A percentile compares a stretch with the other conserved stretches of the same genome.
Evolutionary conservation across 768 basidiomycete species (phyloP).

Genomic region (Rubroboletus satanas): DNA sequence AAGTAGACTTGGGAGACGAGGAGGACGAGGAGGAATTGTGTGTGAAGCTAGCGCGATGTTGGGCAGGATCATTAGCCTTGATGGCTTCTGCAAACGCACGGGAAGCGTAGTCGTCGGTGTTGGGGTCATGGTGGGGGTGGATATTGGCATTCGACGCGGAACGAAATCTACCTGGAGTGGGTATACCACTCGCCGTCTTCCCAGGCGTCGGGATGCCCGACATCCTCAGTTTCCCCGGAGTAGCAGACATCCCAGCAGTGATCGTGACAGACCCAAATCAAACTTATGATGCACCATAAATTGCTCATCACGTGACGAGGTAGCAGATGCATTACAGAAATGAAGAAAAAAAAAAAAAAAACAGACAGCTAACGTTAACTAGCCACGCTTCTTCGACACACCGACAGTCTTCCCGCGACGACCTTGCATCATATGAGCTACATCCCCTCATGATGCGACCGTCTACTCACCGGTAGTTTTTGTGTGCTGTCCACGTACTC

Average conservation of each 20-base stretch:
- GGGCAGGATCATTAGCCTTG: slow-evolving; percentile 74
- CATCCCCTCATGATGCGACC: not conserved
- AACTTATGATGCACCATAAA: not conserved
- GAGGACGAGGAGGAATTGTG: slow-evolving; percentile 41
- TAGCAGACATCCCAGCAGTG: slow-evolving; percentile 35
- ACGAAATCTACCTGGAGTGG: slow-evolving; percentile 68
- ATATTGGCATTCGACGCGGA: slow-evolving; percentile 53
- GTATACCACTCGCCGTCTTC: slow-evolving; percentile 46
- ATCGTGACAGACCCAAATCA: slow-evolving; percentile 1
- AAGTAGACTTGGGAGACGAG: slow-evolving; percentile 42
- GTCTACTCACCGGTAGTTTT: slow-evolving; percentile 83
- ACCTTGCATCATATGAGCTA: slow-evolving; percentile 42
- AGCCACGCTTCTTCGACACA: slow-evolving; percentile 88
- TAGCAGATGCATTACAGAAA: slow-evolving; percentile 4
- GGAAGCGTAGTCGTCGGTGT: slow-evolving; percentile 55
- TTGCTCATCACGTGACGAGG: slow-evolving; percentile 21
- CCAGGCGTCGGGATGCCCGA: slow-evolving; percentile 49
- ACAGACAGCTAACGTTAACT: slow-evolving; percentile 13
- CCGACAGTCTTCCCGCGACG: slow-evolving; percentile 95
- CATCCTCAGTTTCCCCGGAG: slow-evolving; percentile 41
- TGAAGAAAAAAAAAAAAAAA: not conserved
- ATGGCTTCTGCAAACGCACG: slow-evolving; percentile 79
- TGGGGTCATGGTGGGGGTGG: slow-evolving; percentile 32
- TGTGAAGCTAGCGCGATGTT: slow-evolving; percentile 49
- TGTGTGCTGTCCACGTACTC: slow-evolving; percentile 98